These are phyloP conservation scores for Mycena kentingensis DNA, from an alignment of 768 basidiomycete species.

Conservation along the genomic window DNA sequence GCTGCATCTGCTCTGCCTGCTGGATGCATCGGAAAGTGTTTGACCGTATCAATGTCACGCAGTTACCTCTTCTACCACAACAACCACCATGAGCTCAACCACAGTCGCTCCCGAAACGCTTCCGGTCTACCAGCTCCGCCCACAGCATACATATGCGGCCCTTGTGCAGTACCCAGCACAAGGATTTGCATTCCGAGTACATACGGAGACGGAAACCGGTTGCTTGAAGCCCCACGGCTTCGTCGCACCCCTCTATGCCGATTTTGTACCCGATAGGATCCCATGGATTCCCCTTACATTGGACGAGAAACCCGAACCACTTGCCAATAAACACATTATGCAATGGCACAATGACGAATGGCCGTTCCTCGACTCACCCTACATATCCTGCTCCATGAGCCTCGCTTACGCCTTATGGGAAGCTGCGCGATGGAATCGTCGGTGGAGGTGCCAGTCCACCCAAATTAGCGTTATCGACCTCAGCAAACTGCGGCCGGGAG, in stretches of 20 bases:
- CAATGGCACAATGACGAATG: background rate
- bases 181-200: background rate
- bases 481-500: background rate
- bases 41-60: too few species aligned
- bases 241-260: background rate
- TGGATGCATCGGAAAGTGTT: too few species aligned
- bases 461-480: slow-evolving; percentile 11
- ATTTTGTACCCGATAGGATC: background rate
- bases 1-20: slow-evolving; percentile 31
- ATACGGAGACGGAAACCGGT: background rate
- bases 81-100: too few species aligned
- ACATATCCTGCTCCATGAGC: slow-evolving; percentile 7
- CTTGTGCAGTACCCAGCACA: background rate
- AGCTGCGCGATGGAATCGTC: background rate
- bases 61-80: too few species aligned
- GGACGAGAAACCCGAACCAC: background rate
- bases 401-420: slow-evolving; percentile 3
- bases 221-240: background rate
- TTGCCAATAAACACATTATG: background rate
- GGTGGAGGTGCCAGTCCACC: background rate
- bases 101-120: too few species aligned
- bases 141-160: background rate
- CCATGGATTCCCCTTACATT: background rate
- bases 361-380: background rate
- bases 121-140: background rate